These are phyloP conservation scores for Colletotrichum orbiculare DNA, from an alignment of 2,329 filamentous ascomycete genomes.

Conservation along the genomic window DNA sequence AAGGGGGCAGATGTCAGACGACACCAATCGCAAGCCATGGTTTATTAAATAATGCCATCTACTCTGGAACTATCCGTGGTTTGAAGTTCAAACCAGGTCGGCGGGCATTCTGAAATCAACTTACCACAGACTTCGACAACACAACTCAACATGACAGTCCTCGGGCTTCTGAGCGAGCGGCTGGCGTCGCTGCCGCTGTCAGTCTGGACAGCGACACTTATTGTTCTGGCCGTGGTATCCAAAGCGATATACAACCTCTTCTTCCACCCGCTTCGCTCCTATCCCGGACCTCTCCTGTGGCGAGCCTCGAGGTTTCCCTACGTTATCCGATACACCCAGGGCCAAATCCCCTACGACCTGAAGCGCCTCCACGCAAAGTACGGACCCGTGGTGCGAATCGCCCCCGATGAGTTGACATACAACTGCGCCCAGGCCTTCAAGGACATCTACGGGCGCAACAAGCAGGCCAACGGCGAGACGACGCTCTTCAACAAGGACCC, in stretches of 20 bases:
- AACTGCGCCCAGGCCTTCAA: slow-evolving; percentile 48
- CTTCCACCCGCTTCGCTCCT: slow-evolving; percentile 20
- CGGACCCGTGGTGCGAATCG: slow-evolving; percentile 58
- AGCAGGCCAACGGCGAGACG: slow-evolving; percentile 10
- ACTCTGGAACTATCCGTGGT: neutral
- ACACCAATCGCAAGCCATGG: neutral
- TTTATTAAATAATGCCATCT: slow-evolving; percentile 7
- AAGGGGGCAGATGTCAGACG: neutral
- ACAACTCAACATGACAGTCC: slow-evolving; percentile 3
- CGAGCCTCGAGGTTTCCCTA: slow-evolving; percentile 15
- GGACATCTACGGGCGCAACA: slow-evolving; percentile 51
- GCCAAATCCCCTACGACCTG: slow-evolving; percentile 39
- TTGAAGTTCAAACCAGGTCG: neutral
- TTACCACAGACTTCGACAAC: neutral
- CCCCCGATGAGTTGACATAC: slow-evolving; percentile 59
- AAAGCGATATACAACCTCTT: slow-evolving; percentile 22
- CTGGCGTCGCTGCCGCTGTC: neutral
- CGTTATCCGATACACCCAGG: neutral
- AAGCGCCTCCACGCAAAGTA: slow-evolving; percentile 50
- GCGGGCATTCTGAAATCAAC: neutral
- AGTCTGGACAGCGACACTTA: neutral
- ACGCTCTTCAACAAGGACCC: slow-evolving; percentile 2
- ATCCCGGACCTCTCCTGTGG: slow-evolving; percentile 34
- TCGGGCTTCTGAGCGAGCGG: slow-evolving; percentile 1
- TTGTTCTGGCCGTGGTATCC: neutral